Conservation (phyloP, 148 eudicot genomes). For the Vaccinium myrtillus region DNA sequence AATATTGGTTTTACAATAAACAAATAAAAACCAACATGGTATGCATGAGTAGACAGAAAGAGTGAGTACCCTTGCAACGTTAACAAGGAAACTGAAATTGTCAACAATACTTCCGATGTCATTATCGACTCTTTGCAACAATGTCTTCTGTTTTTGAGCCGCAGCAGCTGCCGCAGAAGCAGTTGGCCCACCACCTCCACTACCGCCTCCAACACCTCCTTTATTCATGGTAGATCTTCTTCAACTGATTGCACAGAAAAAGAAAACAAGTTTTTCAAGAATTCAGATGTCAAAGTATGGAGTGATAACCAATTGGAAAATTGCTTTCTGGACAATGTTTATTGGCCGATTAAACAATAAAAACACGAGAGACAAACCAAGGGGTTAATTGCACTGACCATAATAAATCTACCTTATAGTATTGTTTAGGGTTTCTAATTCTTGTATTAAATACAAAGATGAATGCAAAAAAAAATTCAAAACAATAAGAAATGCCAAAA, state of each 20-base stretch:
- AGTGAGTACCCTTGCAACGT: conserved; percentile 60
- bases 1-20: neutral
- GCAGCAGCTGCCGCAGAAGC: conserved; percentile 79
- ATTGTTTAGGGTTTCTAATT: too few species aligned
- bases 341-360: neutral
- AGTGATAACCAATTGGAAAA: neutral
- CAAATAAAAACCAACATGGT: neutral
- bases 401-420: too few species aligned
- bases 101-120: conserved; percentile 86
- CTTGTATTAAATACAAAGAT: too few species aligned
- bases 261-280: neutral
- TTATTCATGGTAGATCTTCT: conserved; percentile 50
- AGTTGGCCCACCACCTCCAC: conserved; percentile 72
- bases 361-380: too few species aligned
- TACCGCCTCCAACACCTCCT: conserved; percentile 59
- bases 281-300: neutral
- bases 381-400: too few species aligned
- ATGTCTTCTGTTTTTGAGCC: conserved; percentile 79
- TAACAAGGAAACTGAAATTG: conserved; percentile 68
- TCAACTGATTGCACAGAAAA: neutral
- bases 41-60: neutral
- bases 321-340: neutral
- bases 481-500: too few species aligned
- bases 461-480: too few species aligned
- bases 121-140: conserved; percentile 77